Percentiles rank a stretch among this genome's conserved stretches.
These are phyloP conservation scores for Russula ochroleuca DNA, from an alignment of 768 basidiomycete genomes.

Conservation along the genomic window DNA sequence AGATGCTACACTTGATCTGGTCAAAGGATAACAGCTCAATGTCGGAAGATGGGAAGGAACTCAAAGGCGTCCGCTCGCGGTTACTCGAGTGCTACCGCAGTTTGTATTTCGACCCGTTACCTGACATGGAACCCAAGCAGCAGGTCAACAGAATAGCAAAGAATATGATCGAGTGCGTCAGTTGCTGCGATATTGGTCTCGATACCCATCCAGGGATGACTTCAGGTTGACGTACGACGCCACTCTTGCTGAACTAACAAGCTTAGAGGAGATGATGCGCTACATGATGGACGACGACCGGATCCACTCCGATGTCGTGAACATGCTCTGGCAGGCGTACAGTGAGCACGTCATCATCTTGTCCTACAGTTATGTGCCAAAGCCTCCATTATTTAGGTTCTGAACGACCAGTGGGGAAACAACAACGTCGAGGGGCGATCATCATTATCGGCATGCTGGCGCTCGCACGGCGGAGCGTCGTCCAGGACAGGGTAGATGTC, in stretches of 20 bases:
- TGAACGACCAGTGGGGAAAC: constrained; percentile 65
- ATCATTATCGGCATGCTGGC: constrained; percentile 98
- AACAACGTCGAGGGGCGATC: constrained; percentile 90
- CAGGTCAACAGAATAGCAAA: constrained; percentile 91
- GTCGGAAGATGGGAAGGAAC: constrained; percentile 68
- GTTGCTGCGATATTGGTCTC: background rate
- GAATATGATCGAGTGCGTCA: constrained; percentile 89
- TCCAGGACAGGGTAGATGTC: constrained; percentile 77
- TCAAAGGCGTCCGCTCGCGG: constrained; percentile 83
- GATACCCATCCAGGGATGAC: constrained; percentile 3
- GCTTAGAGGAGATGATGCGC: constrained; percentile 93
- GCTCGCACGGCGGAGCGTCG: constrained; percentile 69
- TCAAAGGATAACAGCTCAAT: constrained; percentile 83
- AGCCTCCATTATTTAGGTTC: constrained; percentile 48
- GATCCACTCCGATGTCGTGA: constrained; percentile 78
- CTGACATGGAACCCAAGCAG: constrained; percentile 70
- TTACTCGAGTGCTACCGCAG: constrained; percentile 84
- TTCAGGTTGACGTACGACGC: constrained; percentile 84
- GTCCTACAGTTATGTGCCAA: background rate
- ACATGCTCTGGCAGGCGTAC: constrained; percentile 95
- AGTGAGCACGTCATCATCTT: constrained; percentile 48
- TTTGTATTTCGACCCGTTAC: constrained; percentile 83
- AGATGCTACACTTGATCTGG: constrained; percentile 98
- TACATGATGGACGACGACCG: constrained; percentile 91
- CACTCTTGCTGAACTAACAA: constrained; percentile 91